Conservation (phyloP, 2,329 filamentous ascomycete genomes). For the Bisporella sp. region DNA sequence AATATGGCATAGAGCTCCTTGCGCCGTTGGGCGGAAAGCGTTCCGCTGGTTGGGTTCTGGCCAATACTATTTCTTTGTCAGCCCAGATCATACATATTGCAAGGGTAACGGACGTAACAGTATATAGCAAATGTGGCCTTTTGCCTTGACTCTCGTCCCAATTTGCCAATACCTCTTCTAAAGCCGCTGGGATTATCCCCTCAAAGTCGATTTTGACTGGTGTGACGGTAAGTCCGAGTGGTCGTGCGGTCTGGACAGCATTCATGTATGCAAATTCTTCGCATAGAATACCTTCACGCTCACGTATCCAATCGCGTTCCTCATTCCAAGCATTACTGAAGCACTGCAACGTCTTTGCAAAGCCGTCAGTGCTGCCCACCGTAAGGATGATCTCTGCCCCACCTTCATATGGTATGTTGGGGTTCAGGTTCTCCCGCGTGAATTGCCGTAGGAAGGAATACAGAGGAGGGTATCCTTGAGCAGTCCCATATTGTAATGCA, state of each 20-base stretch:
- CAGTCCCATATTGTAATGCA: slow-evolving; percentile 81
- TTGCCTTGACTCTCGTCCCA: slow-evolving; percentile 73
- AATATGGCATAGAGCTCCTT: slow-evolving; percentile 76
- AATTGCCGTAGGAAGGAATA: slow-evolving; percentile 75
- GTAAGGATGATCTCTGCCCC: slow-evolving; percentile 75
- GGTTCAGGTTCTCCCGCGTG: slow-evolving; percentile 68
- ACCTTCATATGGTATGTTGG: slow-evolving; percentile 68
- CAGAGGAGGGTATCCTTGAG: slow-evolving; percentile 73
- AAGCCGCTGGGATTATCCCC: slow-evolving; percentile 72
- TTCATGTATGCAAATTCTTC: slow-evolving; percentile 81
- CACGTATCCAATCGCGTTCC: slow-evolving; percentile 56
- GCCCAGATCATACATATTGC: slow-evolving; percentile 1
- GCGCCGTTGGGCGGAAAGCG: slow-evolving; percentile 65
- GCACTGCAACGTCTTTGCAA: slow-evolving; percentile 69
- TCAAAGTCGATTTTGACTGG: slow-evolving; percentile 70
- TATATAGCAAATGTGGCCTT: slow-evolving; percentile 80
- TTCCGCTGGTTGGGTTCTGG: slow-evolving; percentile 79
- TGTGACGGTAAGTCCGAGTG: slow-evolving; percentile 57
- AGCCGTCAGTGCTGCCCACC: slow-evolving; percentile 79
- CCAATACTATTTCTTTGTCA: slow-evolving; percentile 52
- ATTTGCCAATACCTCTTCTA: slow-evolving; percentile 71
- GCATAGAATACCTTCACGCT: slow-evolving; percentile 70
- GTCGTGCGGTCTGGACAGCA: slow-evolving; percentile 58
- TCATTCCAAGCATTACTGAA: slow-evolving; percentile 71
- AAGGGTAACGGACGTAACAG: slow-evolving; percentile 63